Percentiles rank a stretch among this genome's conserved stretches.
Conservation (phyloP, 106 monocot genomes). For the Agapanthus africanus region DNA sequence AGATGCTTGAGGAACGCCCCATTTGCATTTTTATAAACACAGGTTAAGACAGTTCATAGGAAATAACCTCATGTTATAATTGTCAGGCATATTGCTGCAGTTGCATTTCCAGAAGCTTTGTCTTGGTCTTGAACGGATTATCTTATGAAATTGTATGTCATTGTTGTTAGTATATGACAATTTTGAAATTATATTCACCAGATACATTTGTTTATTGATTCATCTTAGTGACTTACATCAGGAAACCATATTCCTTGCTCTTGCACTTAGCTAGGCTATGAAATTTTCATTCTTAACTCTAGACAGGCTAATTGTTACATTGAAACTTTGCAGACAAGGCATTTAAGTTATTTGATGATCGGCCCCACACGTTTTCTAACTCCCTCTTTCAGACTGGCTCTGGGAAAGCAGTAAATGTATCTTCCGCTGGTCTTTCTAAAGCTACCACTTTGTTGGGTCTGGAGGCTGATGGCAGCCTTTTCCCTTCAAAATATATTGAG, state of each 20-base stretch:
- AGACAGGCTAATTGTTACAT: background rate
- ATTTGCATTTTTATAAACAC: no score
- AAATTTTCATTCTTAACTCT: background rate
- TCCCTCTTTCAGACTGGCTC: constrained; percentile 40
- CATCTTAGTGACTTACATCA: background rate
- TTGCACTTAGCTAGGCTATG: background rate
- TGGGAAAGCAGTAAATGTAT: constrained; percentile 36
- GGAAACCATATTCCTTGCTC: background rate
- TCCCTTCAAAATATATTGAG: constrained; percentile 9
- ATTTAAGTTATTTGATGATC: constrained; percentile 4
- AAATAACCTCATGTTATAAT: background rate
- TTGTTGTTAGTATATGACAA: background rate
- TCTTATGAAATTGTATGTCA: background rate
- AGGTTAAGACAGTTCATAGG: no score
- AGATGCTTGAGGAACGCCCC: no score
- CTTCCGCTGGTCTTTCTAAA: constrained; percentile 34
- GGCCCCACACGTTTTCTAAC: constrained; percentile 9
- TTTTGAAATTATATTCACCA: background rate
- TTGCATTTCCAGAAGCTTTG: background rate
- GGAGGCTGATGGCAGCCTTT: constrained; percentile 22
- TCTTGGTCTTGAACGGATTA: background rate
- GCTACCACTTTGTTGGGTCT: constrained; percentile 46
- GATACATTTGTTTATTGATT: background rate
- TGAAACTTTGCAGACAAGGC: constrained; percentile 19
- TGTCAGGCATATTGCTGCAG: background rate